Evolutionary conservation across 164 flowering plant genomes (phyloP), one percentile per base, ranked within the genome.

Genomic region (Houttuynia cordata): DNA sequence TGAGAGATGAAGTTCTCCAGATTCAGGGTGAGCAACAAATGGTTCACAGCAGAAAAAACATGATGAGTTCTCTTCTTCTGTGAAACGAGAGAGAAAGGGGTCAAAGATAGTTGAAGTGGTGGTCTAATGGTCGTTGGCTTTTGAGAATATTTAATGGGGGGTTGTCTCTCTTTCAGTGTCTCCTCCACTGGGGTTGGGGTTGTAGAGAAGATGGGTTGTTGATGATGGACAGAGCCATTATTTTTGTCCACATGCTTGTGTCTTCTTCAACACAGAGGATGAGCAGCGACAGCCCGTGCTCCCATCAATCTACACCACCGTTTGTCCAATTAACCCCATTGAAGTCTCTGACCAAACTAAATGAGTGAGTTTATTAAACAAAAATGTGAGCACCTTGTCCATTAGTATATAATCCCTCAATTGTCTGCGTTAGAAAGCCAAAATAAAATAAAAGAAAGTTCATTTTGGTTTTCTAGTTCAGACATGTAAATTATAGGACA

Each of bases 231-330:
- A 61, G 72, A 54, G 42, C 37, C 37, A 30, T 30, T 30, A 30
- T 30, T 76, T 67, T 62, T 68, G 73, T 70, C 52, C 74, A 79
- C 83, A 77, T 79, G 83, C 61, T 24, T 12, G 61, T 75, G 79
- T 66, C 74, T 40, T 66, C 74, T 40, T 57, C 70, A 54, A 61
- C 67, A 64, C 50, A 65, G 71, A 62, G n/a, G 58, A n/a, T 56
- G 65, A 68, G 22, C 22, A 23, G 37, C 37, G n/a, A n/a, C n/a
- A n/a, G n/a, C n/a, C n/a, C n/a, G n/a, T n/a, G n/a, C n/a, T 58
- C 49, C 49, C 37, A 41, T 23, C 7, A 8, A 4, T 58, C 3
- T 58, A 58, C 37, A 30, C 2, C 37, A 30, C 37, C 37, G 6
- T 30, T 30, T 30, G 37, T 30, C 37, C 6, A n/a, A n/a, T n/a